These are phyloP conservation scores for Yamadazyma oceani DNA, from an alignment of 1,139 yeast species.

Conservation along the genomic window DNA sequence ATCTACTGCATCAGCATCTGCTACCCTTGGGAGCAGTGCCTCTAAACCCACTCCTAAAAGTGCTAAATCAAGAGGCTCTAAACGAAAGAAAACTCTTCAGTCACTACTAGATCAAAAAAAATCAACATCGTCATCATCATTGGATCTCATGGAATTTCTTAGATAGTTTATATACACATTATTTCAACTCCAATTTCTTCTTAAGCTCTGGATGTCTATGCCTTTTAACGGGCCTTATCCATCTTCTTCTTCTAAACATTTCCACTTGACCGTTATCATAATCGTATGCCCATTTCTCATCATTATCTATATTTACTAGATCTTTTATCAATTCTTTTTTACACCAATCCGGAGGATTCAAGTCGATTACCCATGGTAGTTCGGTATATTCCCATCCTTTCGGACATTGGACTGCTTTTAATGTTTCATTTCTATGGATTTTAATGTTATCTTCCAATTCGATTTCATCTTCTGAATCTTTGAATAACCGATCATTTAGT, in stretches of 20 bases:
- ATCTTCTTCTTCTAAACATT: constrained; percentile 52
- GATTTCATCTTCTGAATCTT: constrained; percentile 12
- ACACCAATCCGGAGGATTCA: constrained; percentile 62
- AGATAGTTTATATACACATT: constrained; percentile 5
- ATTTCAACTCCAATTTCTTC: neutral
- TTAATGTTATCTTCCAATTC: constrained; percentile 18
- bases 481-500: constrained; percentile 13
- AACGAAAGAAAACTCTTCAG: constrained; percentile 35
- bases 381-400: constrained; percentile 51
- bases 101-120: constrained; percentile 44
- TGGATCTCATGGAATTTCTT: constrained; percentile 50
- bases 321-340: constrained; percentile 47
- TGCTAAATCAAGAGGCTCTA: constrained; percentile 15
- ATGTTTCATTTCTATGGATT: constrained; percentile 12
- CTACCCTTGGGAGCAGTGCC: too few species aligned
- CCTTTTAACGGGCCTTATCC: constrained; percentile 39
- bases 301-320: constrained; percentile 59
- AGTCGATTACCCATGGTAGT: constrained; percentile 56
- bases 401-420: constrained; percentile 48
- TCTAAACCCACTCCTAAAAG: too few species aligned
- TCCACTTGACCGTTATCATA: constrained; percentile 21
- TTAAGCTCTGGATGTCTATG: neutral
- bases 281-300: constrained; percentile 81
- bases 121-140: constrained; percentile 25
- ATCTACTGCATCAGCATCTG: too few species aligned